Evolutionary conservation across 139 green algal genomes (phyloP), one percentile per base, ranked within the genome.

Genomic region (Nannochloris sp.): DNA sequence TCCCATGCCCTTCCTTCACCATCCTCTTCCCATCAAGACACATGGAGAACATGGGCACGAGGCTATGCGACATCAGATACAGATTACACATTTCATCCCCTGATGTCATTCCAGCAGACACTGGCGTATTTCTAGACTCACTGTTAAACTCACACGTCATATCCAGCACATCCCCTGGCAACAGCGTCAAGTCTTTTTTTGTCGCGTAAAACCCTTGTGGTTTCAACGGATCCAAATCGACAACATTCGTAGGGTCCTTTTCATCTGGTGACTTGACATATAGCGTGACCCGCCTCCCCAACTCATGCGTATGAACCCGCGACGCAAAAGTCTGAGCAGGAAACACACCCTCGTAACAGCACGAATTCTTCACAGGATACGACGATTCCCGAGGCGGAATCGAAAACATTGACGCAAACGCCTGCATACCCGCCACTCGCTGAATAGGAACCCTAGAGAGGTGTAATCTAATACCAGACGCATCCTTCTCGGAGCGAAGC

Each of bases 11-110:
- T 14, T 25, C 3, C 8, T 13, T 70, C 53, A 33, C 59, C 10
- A 29, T 33, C 31, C 2, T 48, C 3, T 29, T 16, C 10, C 25
- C 20, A 45, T 76, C 59, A n/a, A 76, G 26, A 57, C 75, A 85
- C 56, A 59, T 66, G 58, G 73, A 62, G 50, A 81, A 81, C 63
- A 61, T 61, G 30, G 79, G 74, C 16, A 81, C 31, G 58, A 78
- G 23, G 43, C 31, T 40, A 57, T 71, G 73, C 10, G 82, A 57
- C 79, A 95, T 91, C 20, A 91, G 49, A 70, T 92, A 96, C 68
- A 95, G 76, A 78, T 96, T 96, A 76, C 90, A 95, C 90, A 96
- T 95, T 66, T 96, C 90, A 59, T 95, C 63, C 2, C n/a, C 20
- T 25, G 63, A 50, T 11, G 50, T 66, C 30, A 63, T 40, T 26